Percentiles rank a stretch among this genome's conserved stretches.
phyloP scores from a whole-genome alignment of 2,329 filamentous ascomycete species.

The Plectosphaerella cucumerina region DNA sequence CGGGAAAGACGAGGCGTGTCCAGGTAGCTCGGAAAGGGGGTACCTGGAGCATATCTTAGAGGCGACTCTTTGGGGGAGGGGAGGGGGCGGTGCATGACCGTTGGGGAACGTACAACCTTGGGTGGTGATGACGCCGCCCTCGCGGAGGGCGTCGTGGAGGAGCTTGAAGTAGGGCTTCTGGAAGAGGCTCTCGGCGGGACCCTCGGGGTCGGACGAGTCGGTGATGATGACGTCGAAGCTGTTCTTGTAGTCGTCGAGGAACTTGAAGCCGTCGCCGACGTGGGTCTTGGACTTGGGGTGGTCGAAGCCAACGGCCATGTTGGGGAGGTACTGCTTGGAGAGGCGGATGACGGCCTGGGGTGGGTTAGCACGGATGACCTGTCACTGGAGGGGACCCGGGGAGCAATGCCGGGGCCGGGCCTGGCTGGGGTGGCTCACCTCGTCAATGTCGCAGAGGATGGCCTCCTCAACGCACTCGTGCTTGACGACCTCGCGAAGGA shows the following conservation, averaged over 20 bases:
- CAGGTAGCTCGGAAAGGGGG: conserved; percentile 1
- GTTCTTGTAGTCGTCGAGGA: conserved; percentile 94
- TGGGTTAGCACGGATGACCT: conserved; percentile 3
- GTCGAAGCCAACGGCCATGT: conserved; percentile 88
- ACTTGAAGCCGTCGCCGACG: conserved; percentile 98
- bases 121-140: conserved; percentile 97
- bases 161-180: conserved; percentile 99
- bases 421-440: conserved; percentile 59
- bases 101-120: conserved; percentile 98
- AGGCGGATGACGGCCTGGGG: conserved; percentile 85
- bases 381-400: too few species aligned
- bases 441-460: conserved; percentile 96
- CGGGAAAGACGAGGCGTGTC: neutral
- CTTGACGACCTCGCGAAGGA: conserved; percentile 98
- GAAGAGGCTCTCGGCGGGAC: conserved; percentile 93
- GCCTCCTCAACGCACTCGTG: conserved; percentile 96
- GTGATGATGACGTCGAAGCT: conserved; percentile 99
- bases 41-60: conserved; percentile 5
- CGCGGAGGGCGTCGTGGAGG: conserved; percentile 80
- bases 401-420: neutral
- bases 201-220: conserved; percentile 95
- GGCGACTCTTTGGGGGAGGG: neutral
- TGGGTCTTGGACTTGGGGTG: conserved; percentile 92
- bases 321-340: conserved; percentile 95
- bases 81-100: conserved; percentile 25